A percentile compares a stretch with the other conserved stretches of the same genome.
phyloP scores from a whole-genome alignment of 192 early-diverging fungal genomes.

The Diversispora epigaea region DNA sequence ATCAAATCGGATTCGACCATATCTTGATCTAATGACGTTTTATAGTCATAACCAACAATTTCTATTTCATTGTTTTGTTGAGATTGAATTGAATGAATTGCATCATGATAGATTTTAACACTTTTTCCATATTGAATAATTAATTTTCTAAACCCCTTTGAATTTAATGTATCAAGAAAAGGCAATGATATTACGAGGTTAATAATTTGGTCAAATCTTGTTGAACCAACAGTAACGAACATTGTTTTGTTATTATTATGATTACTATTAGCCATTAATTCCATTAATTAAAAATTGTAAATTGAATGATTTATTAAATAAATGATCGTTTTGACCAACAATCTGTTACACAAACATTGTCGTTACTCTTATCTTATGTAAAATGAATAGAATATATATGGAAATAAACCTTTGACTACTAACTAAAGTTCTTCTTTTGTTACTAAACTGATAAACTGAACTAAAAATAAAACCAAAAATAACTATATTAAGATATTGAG shows the following conservation, averaged over 20 bases:
- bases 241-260: constrained; percentile 33
- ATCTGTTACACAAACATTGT: too few relatives aligned
- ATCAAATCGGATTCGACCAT: constrained; percentile 69
- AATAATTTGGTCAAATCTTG: constrained; percentile 80
- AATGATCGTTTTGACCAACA: too few relatives aligned
- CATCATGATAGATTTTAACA: neutral
- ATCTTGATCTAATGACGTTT: constrained; percentile 50
- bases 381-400: too few relatives aligned
- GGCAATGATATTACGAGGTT: constrained; percentile 40
- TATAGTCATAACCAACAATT: constrained; percentile 60
- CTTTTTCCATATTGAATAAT: constrained; percentile 68
- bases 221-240: constrained; percentile 92
- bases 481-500: too few relatives aligned
- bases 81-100: neutral
- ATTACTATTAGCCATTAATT: too few relatives aligned
- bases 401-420: too few relatives aligned
- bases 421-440: too few relatives aligned
- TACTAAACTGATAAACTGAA: too few relatives aligned
- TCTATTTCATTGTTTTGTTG: constrained; percentile 24
- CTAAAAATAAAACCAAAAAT: too few relatives aligned
- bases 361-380: too few relatives aligned
- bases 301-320: too few relatives aligned
- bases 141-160: constrained; percentile 56
- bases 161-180: constrained; percentile 51
- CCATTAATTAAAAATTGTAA: too few relatives aligned